Base-by-base conservation (phyloP, 2,329 filamentous ascomycete species). In the Metarhizium rileyi region DNA sequence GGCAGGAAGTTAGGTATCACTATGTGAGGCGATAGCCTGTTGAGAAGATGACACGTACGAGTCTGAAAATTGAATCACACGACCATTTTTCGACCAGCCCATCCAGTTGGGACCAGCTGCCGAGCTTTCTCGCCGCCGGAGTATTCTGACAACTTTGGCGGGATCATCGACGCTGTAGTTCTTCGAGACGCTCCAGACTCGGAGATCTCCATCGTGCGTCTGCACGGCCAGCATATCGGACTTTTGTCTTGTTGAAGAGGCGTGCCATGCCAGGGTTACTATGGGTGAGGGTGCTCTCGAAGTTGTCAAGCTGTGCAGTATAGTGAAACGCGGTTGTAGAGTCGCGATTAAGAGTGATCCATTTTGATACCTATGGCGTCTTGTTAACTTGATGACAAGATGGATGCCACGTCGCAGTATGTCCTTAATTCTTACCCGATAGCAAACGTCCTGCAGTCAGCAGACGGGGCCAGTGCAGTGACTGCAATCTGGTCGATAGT, bases 181-280 rank as follows among this genome's bases (percentile, higher is more conserved):
- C 67, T 97, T 98, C 20, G 91, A 82, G 48, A 98, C 86, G 62
- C 93, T 98, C 93, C 93, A 98, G 20, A 98, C 90, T 57, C 90
- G 80, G 43, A 98, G 72, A 62, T 98, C 91, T 20, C 93, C 91
- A 62, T 96, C 90, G 47, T 86, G 79, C 3, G 89, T 93, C 68
- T 97, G 91, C 8, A 90, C 87, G 1, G 91, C 91, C 60, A 98
- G 73, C 93, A 98, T 98, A 62, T 97, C 91, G 1, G 93, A 95
- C 69, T 95, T 96, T 66, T 96, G 90, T 57, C 90, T 88, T 0
- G 90, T 86, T 0, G 93, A 96, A 0, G 93, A 96, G 35, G 91
- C 90, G 74, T 98, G 93, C 93, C 93, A 98, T 51, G 89, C 81
- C 20, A 98, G 71, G 8, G 83, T 87, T 4, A 90, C 83, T 46